Base-by-base conservation (phyloP, 2,329 filamentous ascomycete species). In the Fusarium penzigii region DNA sequence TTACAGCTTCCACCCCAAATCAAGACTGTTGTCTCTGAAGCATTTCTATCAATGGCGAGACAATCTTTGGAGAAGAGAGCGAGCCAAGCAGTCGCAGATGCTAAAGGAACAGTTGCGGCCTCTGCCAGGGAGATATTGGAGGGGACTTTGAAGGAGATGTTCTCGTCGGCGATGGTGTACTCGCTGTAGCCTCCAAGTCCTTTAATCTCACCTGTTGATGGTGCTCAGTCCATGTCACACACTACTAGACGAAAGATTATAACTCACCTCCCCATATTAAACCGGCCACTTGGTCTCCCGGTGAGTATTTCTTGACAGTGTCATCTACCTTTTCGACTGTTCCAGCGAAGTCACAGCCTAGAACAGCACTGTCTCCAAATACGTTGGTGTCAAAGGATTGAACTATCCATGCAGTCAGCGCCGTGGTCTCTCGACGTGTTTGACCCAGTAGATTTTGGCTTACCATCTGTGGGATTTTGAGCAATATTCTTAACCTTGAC, bases 1-100 rank as follows among this genome's bases (percentile, higher is more conserved):
- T 62, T 65, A 70, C 74, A 76, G 38, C 73, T 76, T 34, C 74
- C 75, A 17, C 72, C 75, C 72, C 72, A 78, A 13, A 78, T 65
- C 6, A 79, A 62, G 5, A 79, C 59, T 4, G 53, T 45, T 2
- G 48, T 47, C 9, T 52, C 44, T 1, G 51, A 34, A 2, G 42
- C 46, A 3, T 44, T 44, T 32, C 57, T 51, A 51, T 69, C 45
- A 50, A 77, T 70, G n/a, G 54, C 53, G 9, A 78, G 58, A 38
- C 68, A 71, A 3, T 65, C 58, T 39, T 68, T 66, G 1, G 72
- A 75, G 45, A 73, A 76, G 1, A 76, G 50, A 0, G 70, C 72
- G 5, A 76, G 63, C 66, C 64, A 72, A 1, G 74, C 63, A 6
- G 75, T 78, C 6, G 65, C 55, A 0, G 66, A 65, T 3, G 72